These are phyloP conservation scores for Manihot esculenta DNA, from an alignment of 441 rosid species.

Conservation along the genomic window DNA sequence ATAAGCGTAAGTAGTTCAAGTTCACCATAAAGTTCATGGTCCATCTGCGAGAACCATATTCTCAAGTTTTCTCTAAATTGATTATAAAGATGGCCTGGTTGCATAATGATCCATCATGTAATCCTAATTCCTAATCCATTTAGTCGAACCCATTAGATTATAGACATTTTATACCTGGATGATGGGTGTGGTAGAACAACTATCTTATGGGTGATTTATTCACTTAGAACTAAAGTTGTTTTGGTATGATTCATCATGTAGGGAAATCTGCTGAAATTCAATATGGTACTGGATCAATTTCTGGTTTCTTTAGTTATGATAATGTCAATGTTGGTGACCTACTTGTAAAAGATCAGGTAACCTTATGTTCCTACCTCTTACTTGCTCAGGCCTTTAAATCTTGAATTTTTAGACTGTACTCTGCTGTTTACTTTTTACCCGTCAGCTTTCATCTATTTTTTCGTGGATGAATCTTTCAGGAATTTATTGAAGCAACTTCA, in stretches of 20 bases:
- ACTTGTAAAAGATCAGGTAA: slow-evolving; percentile 62
- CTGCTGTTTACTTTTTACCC: neutral
- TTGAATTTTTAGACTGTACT: neutral
- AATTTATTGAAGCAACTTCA: slow-evolving; percentile 73
- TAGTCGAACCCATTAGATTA: neutral
- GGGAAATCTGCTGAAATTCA: slow-evolving; percentile 63
- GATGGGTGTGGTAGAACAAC: neutral
- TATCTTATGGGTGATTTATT: neutral
- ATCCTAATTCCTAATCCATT: neutral
- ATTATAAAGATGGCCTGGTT: neutral
- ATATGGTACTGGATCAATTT: slow-evolving; percentile 69
- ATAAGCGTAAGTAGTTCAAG: too few species aligned
- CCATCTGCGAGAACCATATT: too few species aligned
- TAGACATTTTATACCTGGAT: neutral
- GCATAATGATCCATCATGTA: neutral
- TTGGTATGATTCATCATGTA: slow-evolving; percentile 17
- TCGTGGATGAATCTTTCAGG: slow-evolving; percentile 34
- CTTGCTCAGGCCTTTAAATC: neutral
- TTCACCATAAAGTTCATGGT: too few species aligned
- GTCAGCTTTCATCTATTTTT: neutral
- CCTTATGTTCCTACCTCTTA: slow-evolving; percentile 7
- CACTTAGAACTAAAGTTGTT: neutral
- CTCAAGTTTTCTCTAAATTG: neutral
- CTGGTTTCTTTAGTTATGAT: slow-evolving; percentile 78
- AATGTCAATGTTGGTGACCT: slow-evolving; percentile 58